Evolutionary conservation across 2,329 filamentous ascomycete genomes (phyloP), one percentile per base, ranked within the genome.

Genomic region (Fusarium haematococcum): DNA sequence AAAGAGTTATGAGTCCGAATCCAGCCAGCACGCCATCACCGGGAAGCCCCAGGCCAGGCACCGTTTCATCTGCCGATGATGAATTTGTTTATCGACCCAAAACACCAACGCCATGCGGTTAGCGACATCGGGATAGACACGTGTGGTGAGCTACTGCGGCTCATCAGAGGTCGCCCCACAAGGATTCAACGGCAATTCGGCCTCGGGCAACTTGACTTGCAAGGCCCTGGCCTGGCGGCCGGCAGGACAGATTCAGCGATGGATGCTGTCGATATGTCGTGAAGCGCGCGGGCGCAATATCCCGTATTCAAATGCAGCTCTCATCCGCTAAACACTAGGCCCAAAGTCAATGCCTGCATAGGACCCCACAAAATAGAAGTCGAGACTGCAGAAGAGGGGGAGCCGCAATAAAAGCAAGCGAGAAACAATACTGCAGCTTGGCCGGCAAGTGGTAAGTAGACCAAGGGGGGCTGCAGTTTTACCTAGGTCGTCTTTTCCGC

Each of bases 121-220:
- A 59, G 50, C 18, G 57, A 65, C 50, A 35, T 57, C 27, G 66
- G 65, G 27, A 68, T 41, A 59, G 37, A 63, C 62, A 65, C 56
- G 62, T 65, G 62, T 39, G 39, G 54, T 30, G 65, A 52, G 33
- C 14, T 25, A 48, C 54, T 57, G 67, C 45, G 67, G 56, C 56
- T 41, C 56, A 59, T 30, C 56, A 41, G 25, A 37, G 43, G 50
- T 23, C 48, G 41, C 30, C 61, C 63, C 58, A 52, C 64, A 63
- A n/a, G 25, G 25, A 63, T 50, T 59, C 33, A 63, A n/a, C 35
- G 56, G 56, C 35, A 59, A 27, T 37, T 39, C 56, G 56, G 14
- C 23, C 5, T 23, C 30, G n/a, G 27, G n/a, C 18, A 57, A 37
- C 41, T 45, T 16, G 41, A 57, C 41, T 23, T 45, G 41, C 41